A percentile compares a stretch with the other conserved stretches of the same genome.
Evolutionary conservation across 768 basidiomycete species (phyloP).

Genomic region (Tricholoma bakamatsutake): DNA sequence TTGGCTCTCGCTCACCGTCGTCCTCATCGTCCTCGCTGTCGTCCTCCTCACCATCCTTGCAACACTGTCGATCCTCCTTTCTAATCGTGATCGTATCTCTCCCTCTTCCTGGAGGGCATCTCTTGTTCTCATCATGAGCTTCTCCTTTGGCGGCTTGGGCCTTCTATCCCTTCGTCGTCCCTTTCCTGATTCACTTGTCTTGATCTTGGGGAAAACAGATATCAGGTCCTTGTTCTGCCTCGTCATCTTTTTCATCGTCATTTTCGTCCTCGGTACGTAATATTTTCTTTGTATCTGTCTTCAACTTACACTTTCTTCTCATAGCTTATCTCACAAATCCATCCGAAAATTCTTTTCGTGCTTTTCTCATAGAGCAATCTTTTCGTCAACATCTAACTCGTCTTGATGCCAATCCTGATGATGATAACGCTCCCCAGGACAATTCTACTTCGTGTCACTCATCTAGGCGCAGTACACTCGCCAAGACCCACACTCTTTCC

Average conservation of each 20-base stretch:
- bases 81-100: constrained; percentile 18
- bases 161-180: constrained; percentile 55
- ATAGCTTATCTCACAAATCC: constrained; percentile 95
- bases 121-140: constrained; percentile 54
- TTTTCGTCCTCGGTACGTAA: constrained; percentile 66
- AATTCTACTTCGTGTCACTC: constrained; percentile 19
- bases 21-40: not conserved
- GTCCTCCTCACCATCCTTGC: constrained; percentile 12
- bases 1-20: constrained; percentile 2
- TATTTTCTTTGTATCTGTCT: constrained; percentile 5
- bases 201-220: constrained; percentile 53
- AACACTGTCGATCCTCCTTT: constrained; percentile 37
- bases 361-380: constrained; percentile 95
- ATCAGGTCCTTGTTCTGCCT: constrained; percentile 66
- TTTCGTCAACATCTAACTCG: constrained; percentile 91
- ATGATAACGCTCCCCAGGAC: constrained; percentile 35
- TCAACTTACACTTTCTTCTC: constrained; percentile 3
- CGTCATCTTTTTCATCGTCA: constrained; percentile 60
- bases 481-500: constrained; percentile 22
- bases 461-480: constrained; percentile 23
- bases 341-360: constrained; percentile 86
- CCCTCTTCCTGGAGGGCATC: constrained; percentile 36
- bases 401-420: constrained; percentile 63
- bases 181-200: constrained; percentile 42
- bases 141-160: constrained; percentile 58